phyloP scores from a whole-genome alignment of 2,329 filamentous ascomycete genomes.

The Colletotrichum eremochloae region DNA sequence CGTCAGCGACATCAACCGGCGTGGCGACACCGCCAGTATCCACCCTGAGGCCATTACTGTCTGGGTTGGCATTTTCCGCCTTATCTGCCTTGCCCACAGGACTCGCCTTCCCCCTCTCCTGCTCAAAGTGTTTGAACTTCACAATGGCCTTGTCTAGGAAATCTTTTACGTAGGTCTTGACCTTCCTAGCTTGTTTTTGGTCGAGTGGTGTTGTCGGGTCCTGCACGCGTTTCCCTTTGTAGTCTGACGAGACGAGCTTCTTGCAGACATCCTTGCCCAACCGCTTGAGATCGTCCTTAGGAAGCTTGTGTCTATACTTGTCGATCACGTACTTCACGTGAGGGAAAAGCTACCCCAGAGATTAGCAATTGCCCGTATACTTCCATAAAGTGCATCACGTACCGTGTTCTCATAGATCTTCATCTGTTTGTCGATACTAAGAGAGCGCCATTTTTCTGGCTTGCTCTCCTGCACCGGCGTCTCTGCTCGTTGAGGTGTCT shows the following conservation, averaged over 20 bases:
- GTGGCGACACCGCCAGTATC: slow-evolving; percentile 45
- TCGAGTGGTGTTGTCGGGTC: slow-evolving; percentile 80
- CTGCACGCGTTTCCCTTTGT: slow-evolving; percentile 87
- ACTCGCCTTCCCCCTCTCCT: slow-evolving; percentile 72
- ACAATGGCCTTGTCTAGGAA: slow-evolving; percentile 88
- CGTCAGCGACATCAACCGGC: slow-evolving; percentile 53
- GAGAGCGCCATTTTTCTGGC: slow-evolving; percentile 78
- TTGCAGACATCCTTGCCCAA: slow-evolving; percentile 80
- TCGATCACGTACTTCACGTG: slow-evolving; percentile 88
- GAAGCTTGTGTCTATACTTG: slow-evolving; percentile 88
- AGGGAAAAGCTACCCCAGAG: slow-evolving; percentile 75
- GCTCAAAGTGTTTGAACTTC: slow-evolving; percentile 79
- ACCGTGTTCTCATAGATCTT: slow-evolving; percentile 96
- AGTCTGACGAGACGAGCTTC: slow-evolving; percentile 92
- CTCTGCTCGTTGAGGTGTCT: slow-evolving; percentile 73
- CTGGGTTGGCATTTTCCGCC: slow-evolving; percentile 29
- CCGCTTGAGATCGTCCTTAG: slow-evolving; percentile 79
- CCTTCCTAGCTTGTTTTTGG: slow-evolving; percentile 82
- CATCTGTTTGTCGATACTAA: slow-evolving; percentile 88
- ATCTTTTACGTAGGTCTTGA: slow-evolving; percentile 82
- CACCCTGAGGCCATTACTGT: not conserved
- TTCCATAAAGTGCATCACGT: slow-evolving; percentile 54
- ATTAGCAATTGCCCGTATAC: slow-evolving; percentile 3
- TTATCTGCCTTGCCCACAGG: slow-evolving; percentile 48
- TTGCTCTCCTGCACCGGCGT: slow-evolving; percentile 70